Percentiles rank a stretch among this genome's conserved stretches.
Evolutionary conservation across 2,329 filamentous ascomycete species (phyloP).

Genomic region (Colletotrichum truncatum): DNA sequence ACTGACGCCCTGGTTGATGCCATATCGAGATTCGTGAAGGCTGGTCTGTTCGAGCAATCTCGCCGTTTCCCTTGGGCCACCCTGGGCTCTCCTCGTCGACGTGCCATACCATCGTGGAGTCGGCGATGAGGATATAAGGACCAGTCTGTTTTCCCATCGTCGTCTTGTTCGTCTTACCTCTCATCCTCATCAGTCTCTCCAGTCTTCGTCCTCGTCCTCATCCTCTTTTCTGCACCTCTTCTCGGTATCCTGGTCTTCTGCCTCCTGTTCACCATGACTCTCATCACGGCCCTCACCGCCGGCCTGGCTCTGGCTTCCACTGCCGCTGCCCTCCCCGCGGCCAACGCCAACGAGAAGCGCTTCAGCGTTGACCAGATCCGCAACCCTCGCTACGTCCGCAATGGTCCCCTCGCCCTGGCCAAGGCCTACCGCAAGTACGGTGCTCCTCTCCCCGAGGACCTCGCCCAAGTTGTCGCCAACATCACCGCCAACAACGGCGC

Average conservation of each 20-base stretch:
- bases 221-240: not conserved
- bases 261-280: conserved; percentile 15
- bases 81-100: not conserved
- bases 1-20: not conserved
- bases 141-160: not conserved
- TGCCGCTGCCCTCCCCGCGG: conserved; percentile 31
- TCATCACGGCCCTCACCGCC: conserved; percentile 23
- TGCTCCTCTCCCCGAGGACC: conserved; percentile 39
- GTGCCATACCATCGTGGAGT: not conserved
- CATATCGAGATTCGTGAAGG: conserved; percentile 3
- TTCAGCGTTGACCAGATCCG: conserved; percentile 46
- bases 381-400: conserved; percentile 43
- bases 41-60: not conserved
- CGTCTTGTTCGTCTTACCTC: not conserved
- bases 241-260: not conserved
- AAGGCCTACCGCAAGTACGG: conserved; percentile 48
- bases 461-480: conserved; percentile 37
- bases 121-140: conserved; percentile 23
- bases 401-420: conserved; percentile 45
- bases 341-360: conserved; percentile 25
- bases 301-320: conserved; percentile 35
- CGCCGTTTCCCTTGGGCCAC: not conserved
- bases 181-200: conserved; percentile 8
- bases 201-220: not conserved
- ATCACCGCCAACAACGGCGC: conserved; percentile 26